Conservation (phyloP, 371 early-diverging fungal genomes). For the Mucor velutinosus region DNA sequence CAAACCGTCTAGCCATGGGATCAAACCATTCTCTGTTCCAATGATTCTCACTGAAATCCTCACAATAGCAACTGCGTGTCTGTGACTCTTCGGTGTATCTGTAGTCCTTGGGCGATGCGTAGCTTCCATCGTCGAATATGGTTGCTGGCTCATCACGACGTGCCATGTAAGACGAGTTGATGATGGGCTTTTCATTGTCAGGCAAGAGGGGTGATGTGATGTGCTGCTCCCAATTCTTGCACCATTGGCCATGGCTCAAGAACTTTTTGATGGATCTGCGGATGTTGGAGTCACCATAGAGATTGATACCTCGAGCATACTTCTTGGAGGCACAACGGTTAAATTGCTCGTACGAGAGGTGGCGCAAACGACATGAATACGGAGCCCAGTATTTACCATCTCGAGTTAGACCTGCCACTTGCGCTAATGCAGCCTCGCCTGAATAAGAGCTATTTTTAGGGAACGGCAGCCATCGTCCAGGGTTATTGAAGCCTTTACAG, state of each 20-base stretch:
- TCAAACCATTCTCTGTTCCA: slow-evolving; percentile 44
- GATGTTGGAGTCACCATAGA: slow-evolving; percentile 59
- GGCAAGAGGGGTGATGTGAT: background rate
- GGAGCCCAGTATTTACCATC: slow-evolving; percentile 51
- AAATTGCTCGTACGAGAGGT: slow-evolving; percentile 40
- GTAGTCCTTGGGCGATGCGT: slow-evolving; percentile 14
- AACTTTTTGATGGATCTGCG: slow-evolving; percentile 56
- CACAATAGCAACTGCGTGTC: slow-evolving; percentile 49
- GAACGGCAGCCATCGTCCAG: slow-evolving; percentile 53
- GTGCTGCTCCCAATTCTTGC: slow-evolving; percentile 25
- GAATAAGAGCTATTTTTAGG: slow-evolving; percentile 2
- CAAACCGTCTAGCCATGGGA: slow-evolving; percentile 20
- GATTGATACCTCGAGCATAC: slow-evolving; percentile 40
- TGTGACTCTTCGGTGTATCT: slow-evolving; percentile 2
- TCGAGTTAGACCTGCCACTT: background rate
- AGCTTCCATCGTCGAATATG: background rate
- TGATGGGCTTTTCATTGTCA: slow-evolving; percentile 8
- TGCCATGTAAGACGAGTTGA: background rate
- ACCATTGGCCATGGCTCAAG: slow-evolving; percentile 56
- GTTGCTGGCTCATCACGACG: background rate
- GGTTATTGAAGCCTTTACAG: slow-evolving; percentile 38
- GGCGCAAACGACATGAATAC: slow-evolving; percentile 47
- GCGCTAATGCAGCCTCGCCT: background rate
- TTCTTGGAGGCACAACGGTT: slow-evolving; percentile 35
- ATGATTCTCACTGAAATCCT: slow-evolving; percentile 44